A percentile compares a stretch with the other conserved stretches of the same genome.
Evolutionary conservation across 306 rosid species (phyloP).

Genomic region (Astragalus membranaceus): DNA sequence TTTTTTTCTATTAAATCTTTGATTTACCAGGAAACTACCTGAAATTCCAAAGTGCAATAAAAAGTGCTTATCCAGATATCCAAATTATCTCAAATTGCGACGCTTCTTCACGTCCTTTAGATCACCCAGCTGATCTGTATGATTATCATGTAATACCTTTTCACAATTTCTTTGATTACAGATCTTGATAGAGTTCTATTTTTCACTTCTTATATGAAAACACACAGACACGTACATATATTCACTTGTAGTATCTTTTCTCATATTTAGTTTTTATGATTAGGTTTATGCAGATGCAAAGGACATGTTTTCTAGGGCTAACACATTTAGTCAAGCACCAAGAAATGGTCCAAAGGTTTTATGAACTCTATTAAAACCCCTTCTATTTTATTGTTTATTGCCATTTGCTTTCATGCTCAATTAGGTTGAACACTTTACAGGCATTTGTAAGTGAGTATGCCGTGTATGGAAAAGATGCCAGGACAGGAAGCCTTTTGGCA

Average conservation of each 20-base stretch:
- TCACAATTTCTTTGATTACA: slow-evolving; percentile 14
- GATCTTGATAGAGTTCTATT: neutral
- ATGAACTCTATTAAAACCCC: neutral
- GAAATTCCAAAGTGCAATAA: slow-evolving; percentile 51
- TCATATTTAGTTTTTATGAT: slow-evolving; percentile 11
- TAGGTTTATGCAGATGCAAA: slow-evolving; percentile 71
- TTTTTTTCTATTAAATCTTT: neutral
- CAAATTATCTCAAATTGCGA: slow-evolving; percentile 77
- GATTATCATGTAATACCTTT: slow-evolving; percentile 73
- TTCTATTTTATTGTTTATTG: neutral
- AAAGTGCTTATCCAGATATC: slow-evolving; percentile 56
- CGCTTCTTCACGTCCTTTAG: slow-evolving; percentile 52
- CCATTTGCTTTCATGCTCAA: slow-evolving; percentile 1
- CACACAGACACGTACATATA: too few relatives aligned
- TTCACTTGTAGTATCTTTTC: neutral
- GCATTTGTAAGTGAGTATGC: slow-evolving; percentile 19
- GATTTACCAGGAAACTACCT: slow-evolving; percentile 60
- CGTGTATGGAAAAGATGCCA: slow-evolving; percentile 48
- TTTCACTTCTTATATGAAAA: too few relatives aligned
- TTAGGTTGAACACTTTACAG: slow-evolving; percentile 33
- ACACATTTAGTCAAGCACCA: slow-evolving; percentile 41
- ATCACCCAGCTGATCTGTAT: slow-evolving; percentile 85
- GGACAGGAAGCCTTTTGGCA: slow-evolving; percentile 62
- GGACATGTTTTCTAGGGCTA: slow-evolving; percentile 58
- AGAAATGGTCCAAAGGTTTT: slow-evolving; percentile 44